Base-by-base conservation (phyloP, 805 yeast species). In the Scheffersomyces ergatensis region DNA sequence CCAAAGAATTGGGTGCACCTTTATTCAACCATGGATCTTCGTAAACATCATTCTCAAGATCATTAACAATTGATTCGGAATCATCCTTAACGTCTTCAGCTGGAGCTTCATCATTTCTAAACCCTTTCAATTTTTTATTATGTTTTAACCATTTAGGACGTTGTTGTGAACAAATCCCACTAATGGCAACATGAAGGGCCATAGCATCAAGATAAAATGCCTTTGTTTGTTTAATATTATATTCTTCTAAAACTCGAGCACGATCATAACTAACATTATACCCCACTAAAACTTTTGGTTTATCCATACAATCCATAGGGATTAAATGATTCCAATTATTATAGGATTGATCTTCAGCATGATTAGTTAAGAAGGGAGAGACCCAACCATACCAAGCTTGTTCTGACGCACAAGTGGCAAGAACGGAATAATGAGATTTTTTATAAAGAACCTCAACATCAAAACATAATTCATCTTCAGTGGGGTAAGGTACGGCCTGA, bases 361-460 rank as follows among this genome's bases (percentile, higher is more conserved):
- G 80, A 2, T 76, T 77, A 1, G 85, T 72, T 16, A 93, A 59
- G 57, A 75, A 82, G 0, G 99, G 99, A 0, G 96, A 89, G 7
- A 89, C 82, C 99, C 99, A 93, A 0, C 83, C 81, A 55, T 90
- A 93, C 96, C 97, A 89, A 0, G 96, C 95, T 8, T 74, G 67
- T 0, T 72, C 58, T 0, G 96, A 80, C 2, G 74, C 82, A 9
- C 96, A 95, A 0, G 86, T 77, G 1, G 96, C 97, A 61, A 93
- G 57, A 0, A 85, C 78, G 0, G 98, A 83, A 55, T 80, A 90
- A 3, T 74, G 76, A 0, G 93, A 78, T 1, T 79, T 62, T 49
- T 87, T 83, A 62, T 89, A 90, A 54, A 90, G 58, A 0, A 84
- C 87, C 58, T 93, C 99, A 9, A 88, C 90, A 61, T 93, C 99